Conservation (phyloP, 495 filamentous ascomycete species). For the Elasticomyces elasticus region DNA sequence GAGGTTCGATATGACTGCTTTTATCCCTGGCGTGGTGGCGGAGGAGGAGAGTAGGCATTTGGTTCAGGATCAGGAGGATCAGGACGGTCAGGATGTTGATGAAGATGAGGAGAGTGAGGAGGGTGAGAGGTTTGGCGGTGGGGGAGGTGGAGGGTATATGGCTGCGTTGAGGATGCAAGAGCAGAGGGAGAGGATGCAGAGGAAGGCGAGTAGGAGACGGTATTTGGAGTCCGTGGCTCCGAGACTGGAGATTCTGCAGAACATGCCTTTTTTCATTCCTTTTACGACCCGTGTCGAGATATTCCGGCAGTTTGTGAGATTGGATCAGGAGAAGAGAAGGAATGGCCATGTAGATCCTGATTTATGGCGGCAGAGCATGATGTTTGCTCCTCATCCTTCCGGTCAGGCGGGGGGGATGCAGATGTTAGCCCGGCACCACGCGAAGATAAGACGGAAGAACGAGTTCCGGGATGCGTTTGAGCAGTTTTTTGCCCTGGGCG, state of each 20-base stretch:
- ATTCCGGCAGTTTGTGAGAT: conserved; percentile 79
- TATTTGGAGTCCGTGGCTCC: conserved; percentile 69
- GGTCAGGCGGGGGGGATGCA: conserved; percentile 15
- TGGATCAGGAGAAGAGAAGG: conserved; percentile 66
- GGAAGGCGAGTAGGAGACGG: conserved; percentile 53
- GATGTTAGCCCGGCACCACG: conserved; percentile 61
- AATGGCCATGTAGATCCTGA: conserved; percentile 71
- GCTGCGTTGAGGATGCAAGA: conserved; percentile 11
- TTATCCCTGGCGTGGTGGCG: conserved; percentile 73
- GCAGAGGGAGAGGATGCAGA: conserved; percentile 43
- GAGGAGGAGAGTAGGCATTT: conserved; percentile 77
- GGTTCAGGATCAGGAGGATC: conserved; percentile 41
- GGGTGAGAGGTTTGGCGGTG: too few species aligned
- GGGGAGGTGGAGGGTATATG: too few species aligned
- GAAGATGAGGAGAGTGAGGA: conserved; percentile 48
- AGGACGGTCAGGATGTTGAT: conserved; percentile 29
- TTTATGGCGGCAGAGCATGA: conserved; percentile 58
- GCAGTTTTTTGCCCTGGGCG: conserved; percentile 72
- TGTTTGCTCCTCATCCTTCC: conserved; percentile 11
- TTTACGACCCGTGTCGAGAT: conserved; percentile 88
- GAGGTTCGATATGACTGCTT: conserved; percentile 82
- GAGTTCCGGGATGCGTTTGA: conserved; percentile 80
- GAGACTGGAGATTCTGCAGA: conserved; percentile 77
- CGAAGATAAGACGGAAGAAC: conserved; percentile 67
- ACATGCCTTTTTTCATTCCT: conserved; percentile 96